Evolutionary conservation across 2,329 filamentous ascomycete species (phyloP).

Genomic region (Parastagonospora avenae): DNA sequence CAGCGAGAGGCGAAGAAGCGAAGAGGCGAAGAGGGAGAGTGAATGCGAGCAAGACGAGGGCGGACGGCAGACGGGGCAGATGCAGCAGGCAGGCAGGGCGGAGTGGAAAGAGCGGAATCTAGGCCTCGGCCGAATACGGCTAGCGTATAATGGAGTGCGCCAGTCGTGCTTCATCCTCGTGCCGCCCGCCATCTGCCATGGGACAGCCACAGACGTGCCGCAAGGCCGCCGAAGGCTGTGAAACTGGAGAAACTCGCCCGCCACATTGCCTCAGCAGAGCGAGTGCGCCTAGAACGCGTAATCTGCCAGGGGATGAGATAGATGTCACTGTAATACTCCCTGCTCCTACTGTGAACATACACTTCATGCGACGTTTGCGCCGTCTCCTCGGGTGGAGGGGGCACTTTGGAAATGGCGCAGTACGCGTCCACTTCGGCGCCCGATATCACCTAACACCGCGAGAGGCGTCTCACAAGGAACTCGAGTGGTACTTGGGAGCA

Average conservation of each 20-base stretch:
- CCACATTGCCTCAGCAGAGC: no score
- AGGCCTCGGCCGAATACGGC: neutral
- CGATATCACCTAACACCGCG: neutral
- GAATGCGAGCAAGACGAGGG: constrained; percentile 5
- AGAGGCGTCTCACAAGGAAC: neutral
- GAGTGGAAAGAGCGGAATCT: neutral
- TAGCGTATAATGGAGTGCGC: neutral
- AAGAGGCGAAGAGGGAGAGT: constrained; percentile 1
- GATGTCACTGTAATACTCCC: no score
- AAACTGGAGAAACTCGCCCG: no score
- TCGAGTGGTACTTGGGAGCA: neutral
- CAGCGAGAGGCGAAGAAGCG: constrained; percentile 11
- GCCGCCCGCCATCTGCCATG: neutral
- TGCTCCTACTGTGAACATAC: no score
- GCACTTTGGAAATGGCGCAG: neutral
- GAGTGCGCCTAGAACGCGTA: neutral
- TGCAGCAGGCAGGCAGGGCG: neutral
- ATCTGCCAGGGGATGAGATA: neutral
- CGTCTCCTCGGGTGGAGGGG: neutral
- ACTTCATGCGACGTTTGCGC: no score
- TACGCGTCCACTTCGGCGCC: neutral
- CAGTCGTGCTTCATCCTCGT: neutral
- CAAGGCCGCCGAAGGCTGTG: no score
- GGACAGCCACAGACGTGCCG: neutral
- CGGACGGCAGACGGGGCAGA: neutral